phyloP scores from a whole-genome alignment of 768 basidiomycete genomes.

The Amanita muscaria region DNA sequence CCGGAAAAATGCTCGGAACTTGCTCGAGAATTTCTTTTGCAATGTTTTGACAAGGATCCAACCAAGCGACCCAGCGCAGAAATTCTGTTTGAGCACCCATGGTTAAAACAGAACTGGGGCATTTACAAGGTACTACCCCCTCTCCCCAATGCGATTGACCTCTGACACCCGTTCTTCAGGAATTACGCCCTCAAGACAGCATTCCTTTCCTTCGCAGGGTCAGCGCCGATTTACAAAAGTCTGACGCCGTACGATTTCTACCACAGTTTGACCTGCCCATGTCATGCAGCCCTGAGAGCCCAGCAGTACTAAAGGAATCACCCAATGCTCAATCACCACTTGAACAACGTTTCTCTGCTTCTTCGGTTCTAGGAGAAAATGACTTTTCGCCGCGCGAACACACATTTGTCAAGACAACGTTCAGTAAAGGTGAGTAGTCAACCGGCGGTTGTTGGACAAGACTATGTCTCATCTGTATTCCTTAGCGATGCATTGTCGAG shows the following conservation, averaged over 20 bases:
- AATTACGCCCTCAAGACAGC: conserved; percentile 86
- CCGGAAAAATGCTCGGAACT: conserved; percentile 73
- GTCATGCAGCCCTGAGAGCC: conserved; percentile 29
- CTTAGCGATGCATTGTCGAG: conserved; percentile 78
- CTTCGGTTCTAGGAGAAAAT: conserved; percentile 31
- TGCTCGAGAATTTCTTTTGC: conserved; percentile 70
- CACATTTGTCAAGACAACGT: conserved; percentile 85
- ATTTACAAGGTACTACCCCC: conserved; percentile 73
- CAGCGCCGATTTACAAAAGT: conserved; percentile 75
- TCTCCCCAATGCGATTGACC: too few relatives aligned
- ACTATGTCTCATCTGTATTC: conserved; percentile 9
- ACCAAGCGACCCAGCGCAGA: conserved; percentile 75
- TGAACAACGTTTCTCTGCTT: conserved; percentile 30
- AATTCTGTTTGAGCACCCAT: conserved; percentile 80
- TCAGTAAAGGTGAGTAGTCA: conserved; percentile 94
- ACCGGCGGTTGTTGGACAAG: too few relatives aligned
- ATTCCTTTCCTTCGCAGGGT: conserved; percentile 92
- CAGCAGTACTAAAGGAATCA: conserved; percentile 24
- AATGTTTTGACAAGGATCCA: conserved; percentile 90
- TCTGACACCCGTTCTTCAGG: conserved; percentile 28
- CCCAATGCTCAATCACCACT: conserved; percentile 27
- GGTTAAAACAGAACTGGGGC: conserved; percentile 78
- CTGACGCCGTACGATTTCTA: conserved; percentile 49
- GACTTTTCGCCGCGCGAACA: conserved; percentile 65
- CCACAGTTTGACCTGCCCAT: conserved; percentile 38